These are phyloP conservation scores for Aspergillus sp. DNA, from an alignment of 2,329 filamentous ascomycete genomes.

Conservation along the genomic window DNA sequence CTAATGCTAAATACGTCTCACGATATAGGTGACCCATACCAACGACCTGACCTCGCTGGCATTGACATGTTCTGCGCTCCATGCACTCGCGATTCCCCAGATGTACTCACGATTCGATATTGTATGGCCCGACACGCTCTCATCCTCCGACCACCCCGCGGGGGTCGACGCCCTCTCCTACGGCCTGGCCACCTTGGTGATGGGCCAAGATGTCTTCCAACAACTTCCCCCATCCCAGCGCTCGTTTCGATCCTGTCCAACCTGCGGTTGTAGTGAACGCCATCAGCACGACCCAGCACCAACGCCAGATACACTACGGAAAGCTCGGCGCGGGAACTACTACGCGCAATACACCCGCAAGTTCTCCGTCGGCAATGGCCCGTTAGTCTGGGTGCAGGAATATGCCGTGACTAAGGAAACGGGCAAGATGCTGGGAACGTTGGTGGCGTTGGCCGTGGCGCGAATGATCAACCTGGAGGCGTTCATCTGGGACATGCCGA, in stretches of 20 bases:
- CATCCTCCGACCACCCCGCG: slow-evolving; percentile 63
- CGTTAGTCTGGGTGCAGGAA: slow-evolving; percentile 73
- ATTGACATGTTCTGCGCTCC: slow-evolving; percentile 73
- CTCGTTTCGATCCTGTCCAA: slow-evolving; percentile 20
- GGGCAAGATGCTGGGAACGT: slow-evolving; percentile 83
- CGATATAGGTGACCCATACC: slow-evolving; percentile 67
- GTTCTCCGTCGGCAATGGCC: slow-evolving; percentile 82
- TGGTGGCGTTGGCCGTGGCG: slow-evolving; percentile 75
- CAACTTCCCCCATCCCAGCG: slow-evolving; percentile 42
- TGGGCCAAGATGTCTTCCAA: slow-evolving; percentile 64
- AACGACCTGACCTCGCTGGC: slow-evolving; percentile 79
- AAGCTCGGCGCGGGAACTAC: slow-evolving; percentile 63
- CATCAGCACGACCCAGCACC: slow-evolving; percentile 13
- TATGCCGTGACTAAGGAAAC: slow-evolving; percentile 80
- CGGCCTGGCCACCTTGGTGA: slow-evolving; percentile 75
- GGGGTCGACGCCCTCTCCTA: slow-evolving; percentile 82
- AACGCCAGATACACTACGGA: slow-evolving; percentile 8
- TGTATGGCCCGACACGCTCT: slow-evolving; percentile 75
- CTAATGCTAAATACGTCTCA: neutral
- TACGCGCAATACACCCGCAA: slow-evolving; percentile 78
- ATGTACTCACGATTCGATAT: slow-evolving; percentile 87
- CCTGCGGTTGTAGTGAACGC: slow-evolving; percentile 29
- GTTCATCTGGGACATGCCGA: slow-evolving; percentile 89
- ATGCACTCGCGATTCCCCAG: slow-evolving; percentile 70
- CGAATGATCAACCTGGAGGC: slow-evolving; percentile 80